Percentiles rank a stretch among this genome's conserved stretches.
These are phyloP conservation scores for Paramecium caudatum DNA, from an alignment of 73 alveolate species.

Conservation along the genomic window DNA sequence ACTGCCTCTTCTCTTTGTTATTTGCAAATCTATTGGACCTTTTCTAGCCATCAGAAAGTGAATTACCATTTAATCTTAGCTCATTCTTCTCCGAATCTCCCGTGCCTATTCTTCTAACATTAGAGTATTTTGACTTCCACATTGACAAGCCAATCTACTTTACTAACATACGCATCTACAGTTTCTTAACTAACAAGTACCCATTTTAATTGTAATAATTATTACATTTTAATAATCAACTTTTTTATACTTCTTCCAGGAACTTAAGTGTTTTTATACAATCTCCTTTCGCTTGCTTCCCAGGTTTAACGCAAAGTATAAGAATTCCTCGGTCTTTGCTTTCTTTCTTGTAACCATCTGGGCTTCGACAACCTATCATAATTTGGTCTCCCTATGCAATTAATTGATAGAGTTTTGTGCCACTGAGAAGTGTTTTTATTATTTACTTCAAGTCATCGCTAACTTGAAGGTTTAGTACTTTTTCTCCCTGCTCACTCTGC, in stretches of 20 bases:
- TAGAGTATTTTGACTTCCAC: slow-evolving; percentile 53
- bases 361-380: background rate
- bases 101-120: slow-evolving; percentile 32
- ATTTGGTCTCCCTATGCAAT: slow-evolving; percentile 27
- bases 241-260: slow-evolving; percentile 5
- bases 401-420: background rate
- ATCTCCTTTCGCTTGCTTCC: background rate
- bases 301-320: slow-evolving; percentile 20
- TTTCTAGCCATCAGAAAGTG: background rate
- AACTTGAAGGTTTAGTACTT: background rate
- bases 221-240: background rate
- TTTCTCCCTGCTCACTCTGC: background rate
- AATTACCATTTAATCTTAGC: slow-evolving; percentile 43
- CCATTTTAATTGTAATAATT: slow-evolving; percentile 22
- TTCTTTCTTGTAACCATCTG: background rate
- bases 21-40: slow-evolving; percentile 57
- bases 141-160: slow-evolving; percentile 30
- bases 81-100: slow-evolving; percentile 4
- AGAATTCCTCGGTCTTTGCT: background rate
- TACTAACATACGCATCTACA: slow-evolving; percentile 61
- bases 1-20: background rate
- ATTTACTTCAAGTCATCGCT: slow-evolving; percentile 25
- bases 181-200: slow-evolving; percentile 45
- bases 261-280: slow-evolving; percentile 12
- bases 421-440: background rate